Evolutionary conservation across 352 stramenopile genomes (phyloP), one percentile per base, ranked within the genome.

Genomic region (Pythium scleroteichum): DNA sequence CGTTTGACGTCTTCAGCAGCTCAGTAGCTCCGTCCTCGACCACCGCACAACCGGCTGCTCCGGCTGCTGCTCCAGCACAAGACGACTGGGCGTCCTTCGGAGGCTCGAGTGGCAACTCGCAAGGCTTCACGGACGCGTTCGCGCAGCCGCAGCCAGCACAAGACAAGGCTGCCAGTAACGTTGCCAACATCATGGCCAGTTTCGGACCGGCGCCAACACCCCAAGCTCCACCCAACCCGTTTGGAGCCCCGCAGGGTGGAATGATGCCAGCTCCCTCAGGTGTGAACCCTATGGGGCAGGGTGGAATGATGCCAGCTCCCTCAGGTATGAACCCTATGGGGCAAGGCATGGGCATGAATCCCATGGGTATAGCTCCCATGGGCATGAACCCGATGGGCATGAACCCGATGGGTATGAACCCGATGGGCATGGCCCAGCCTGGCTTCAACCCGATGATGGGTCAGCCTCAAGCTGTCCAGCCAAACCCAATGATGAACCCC

Each of bases 181-280:
- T 93, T 76, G 83, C 83, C 47, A 92, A 84, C 68, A 95, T 95
- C 68, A 95, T 95, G 85, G 83, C 85, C 13, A 95, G 77, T 65
- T 95, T 95, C 44, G 85, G 80, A 10, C 52, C 60, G 8, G 22
- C 71, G 1, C 55, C 69, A 12, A 35, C 66, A 1, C 67, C 68
- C 12, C 60, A 47, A 20, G 47, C 69, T 54, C 39, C 73, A 48
- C 33, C 64, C 42, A 59, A 76, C 72, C 26, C 56, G 56, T 44
- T 88, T 78, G 51, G 69, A 61, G 54, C 59, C 49, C 68, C 76
- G 27, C 76, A 85, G 53, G 69, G 69, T 32, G 85, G 84, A 63
- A 65, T 75, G 39, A 68, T 68, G 61, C 33, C 59, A 24, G 62
- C 65, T 9, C 41, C 42, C 16, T 59, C 71, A n/a, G n/a, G n/a